phyloP scores from a whole-genome alignment of 495 filamentous ascomycete genomes.

The Aspergillus conjunctus region DNA sequence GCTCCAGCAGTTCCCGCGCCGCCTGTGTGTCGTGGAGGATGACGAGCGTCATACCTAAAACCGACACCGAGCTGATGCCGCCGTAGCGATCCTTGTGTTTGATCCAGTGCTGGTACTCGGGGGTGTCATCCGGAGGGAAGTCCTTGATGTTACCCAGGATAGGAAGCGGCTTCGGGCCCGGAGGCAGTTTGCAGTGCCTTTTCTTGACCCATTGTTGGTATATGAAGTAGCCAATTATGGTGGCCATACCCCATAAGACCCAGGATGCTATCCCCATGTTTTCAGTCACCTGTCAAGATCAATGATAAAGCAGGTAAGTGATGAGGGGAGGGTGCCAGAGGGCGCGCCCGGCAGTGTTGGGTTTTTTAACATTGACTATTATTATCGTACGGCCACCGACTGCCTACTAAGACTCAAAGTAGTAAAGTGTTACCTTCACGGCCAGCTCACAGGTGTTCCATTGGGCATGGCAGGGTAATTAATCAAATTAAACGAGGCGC shows the following conservation, averaged over 20 bases:
- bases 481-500: no score
- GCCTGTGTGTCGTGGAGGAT: conserved; percentile 49
- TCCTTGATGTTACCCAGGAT: conserved; percentile 53
- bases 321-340: no score
- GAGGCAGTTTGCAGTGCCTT: conserved; percentile 2
- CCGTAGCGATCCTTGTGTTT: conserved; percentile 54
- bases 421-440: no score
- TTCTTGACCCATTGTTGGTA: background rate
- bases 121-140: conserved; percentile 39
- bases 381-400: no score
- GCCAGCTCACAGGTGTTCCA: no score
- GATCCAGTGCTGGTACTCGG: conserved; percentile 52
- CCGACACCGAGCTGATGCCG: conserved; percentile 53
- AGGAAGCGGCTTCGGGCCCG: conserved; percentile 28
- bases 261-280: background rate
- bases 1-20: conserved; percentile 48
- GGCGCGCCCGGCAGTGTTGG: no score
- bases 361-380: no score
- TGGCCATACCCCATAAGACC: background rate
- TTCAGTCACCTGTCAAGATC: no score
- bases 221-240: background rate
- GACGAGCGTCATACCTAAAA: conserved; percentile 49
- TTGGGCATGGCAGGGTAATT: no score
- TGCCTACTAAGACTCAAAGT: no score
- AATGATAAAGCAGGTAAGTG: no score